phyloP scores from a whole-genome alignment of 805 yeast species.

The Saturnispora silvae region DNA sequence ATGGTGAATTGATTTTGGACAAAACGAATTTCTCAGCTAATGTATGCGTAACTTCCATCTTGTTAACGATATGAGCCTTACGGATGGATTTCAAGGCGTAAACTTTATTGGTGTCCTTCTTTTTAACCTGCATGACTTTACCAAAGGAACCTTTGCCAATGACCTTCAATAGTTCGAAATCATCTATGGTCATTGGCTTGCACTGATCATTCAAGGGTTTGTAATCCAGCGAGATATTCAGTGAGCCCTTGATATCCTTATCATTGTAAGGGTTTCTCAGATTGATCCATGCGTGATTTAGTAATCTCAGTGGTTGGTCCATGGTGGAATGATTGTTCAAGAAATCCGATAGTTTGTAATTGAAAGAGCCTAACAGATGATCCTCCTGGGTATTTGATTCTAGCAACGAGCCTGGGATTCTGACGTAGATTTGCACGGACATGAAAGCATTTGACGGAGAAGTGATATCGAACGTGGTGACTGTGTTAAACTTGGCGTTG shows the following conservation, averaged over 20 bases:
- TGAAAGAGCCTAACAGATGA: slow-evolving; percentile 63
- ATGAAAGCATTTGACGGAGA: slow-evolving; percentile 36
- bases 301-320: slow-evolving; percentile 38
- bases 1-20: slow-evolving; percentile 88
- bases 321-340: slow-evolving; percentile 10
- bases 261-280: slow-evolving; percentile 26
- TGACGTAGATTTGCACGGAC: slow-evolving; percentile 66
- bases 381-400: slow-evolving; percentile 40
- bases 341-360: slow-evolving; percentile 36
- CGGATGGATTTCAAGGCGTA: slow-evolving; percentile 91
- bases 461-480: slow-evolving; percentile 83
- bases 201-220: slow-evolving; percentile 25
- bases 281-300: slow-evolving; percentile 52
- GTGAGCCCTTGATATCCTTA: slow-evolving; percentile 22
- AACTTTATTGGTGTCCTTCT: slow-evolving; percentile 88
- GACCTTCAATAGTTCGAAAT: slow-evolving; percentile 86
- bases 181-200: slow-evolving; percentile 71
- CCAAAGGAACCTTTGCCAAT: slow-evolving; percentile 98
- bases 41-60: slow-evolving; percentile 93
- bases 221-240: slow-evolving; percentile 32
- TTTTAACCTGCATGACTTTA: slow-evolving; percentile 96
- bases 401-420: slow-evolving; percentile 58
- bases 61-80: slow-evolving; percentile 87
- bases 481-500: slow-evolving; percentile 76
- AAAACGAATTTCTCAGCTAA: slow-evolving; percentile 92